Evolutionary conservation across 2,329 filamentous ascomycete genomes (phyloP), one percentile per base, ranked within the genome.

Genomic region (Calonectria pseudoturangicola): DNA sequence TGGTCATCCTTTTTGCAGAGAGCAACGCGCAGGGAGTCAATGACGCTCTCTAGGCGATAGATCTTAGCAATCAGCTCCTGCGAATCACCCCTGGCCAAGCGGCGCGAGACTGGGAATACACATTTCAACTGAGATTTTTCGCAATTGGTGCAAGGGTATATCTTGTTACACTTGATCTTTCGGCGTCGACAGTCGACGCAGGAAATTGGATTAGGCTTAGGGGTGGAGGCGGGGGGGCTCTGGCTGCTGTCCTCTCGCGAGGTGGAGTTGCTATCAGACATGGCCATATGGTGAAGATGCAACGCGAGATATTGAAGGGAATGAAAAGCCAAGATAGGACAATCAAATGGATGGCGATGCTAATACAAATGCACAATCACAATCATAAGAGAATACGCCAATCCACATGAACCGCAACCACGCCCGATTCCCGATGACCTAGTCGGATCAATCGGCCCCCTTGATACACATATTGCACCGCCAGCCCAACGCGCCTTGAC

Each of bases 241-340:
- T 58, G 51, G 51, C 51, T 58, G 33, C 51, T 39, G 9, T 58
- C 51, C 15, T 58, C 51, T 39, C 51, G 51, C 7, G 51, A n/a
- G n/a, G 51, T 58, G 33, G 51, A 58, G 51, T 36, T 58, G 30
- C 51, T 25, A 21, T 58, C 51, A n/a, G 51, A 58, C 51, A 58
- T 58, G 51, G n/a, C n/a, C 51, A 56, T 16, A n/a, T 7, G 39
- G 7, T 25, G 18, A 39, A 36, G 28, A 36, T 7, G 15, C n/a
- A 25, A 58, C n/a, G 9, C 8, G 21, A 21, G 51, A 25, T 12
- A 1, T 18, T 16, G 51, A 30, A 58, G n/a, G 12, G 21, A 16
- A 39, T 36, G 33, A 21, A 25, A 25, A 58, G 15, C 30, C 33
- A 21, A 39, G 51, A 39, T 12, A 36, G 5, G 21, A 16, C 8